Percentiles rank a stretch among this genome's conserved stretches.
phyloP scores from a whole-genome alignment of 148 eudicot species.

The Fallopia convolvulus region DNA sequence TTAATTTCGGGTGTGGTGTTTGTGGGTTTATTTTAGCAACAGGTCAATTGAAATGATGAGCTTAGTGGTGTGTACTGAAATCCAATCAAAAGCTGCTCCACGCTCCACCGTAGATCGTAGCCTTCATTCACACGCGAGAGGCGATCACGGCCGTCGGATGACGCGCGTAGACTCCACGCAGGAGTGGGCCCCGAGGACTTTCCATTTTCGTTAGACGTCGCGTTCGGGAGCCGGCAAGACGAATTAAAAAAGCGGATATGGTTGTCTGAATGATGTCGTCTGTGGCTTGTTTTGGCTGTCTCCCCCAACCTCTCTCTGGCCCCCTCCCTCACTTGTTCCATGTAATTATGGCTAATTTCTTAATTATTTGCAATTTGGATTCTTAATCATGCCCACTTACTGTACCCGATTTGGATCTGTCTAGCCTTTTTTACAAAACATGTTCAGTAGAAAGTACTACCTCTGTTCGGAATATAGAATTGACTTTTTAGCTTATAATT shows the following conservation, averaged over 20 bases:
- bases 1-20: neutral
- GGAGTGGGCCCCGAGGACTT: neutral
- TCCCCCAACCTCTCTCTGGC: neutral
- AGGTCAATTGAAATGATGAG: neutral
- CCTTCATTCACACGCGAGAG: neutral
- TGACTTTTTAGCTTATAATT: no score
- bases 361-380: neutral
- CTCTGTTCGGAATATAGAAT: no score
- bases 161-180: neutral
- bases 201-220: constrained; percentile 2
- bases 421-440: neutral
- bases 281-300: neutral
- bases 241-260: constrained; percentile 6
- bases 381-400: neutral
- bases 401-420: neutral
- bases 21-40: neutral
- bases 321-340: neutral
- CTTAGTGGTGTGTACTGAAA: neutral
- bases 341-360: neutral
- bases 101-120: neutral
- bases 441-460: no score
- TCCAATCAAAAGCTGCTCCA: neutral
- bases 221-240: constrained; percentile 2
- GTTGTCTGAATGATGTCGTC: constrained; percentile 7
- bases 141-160: neutral